These are phyloP conservation scores for Boletales sp. DNA, from an alignment of 768 basidiomycete species.

Conservation along the genomic window DNA sequence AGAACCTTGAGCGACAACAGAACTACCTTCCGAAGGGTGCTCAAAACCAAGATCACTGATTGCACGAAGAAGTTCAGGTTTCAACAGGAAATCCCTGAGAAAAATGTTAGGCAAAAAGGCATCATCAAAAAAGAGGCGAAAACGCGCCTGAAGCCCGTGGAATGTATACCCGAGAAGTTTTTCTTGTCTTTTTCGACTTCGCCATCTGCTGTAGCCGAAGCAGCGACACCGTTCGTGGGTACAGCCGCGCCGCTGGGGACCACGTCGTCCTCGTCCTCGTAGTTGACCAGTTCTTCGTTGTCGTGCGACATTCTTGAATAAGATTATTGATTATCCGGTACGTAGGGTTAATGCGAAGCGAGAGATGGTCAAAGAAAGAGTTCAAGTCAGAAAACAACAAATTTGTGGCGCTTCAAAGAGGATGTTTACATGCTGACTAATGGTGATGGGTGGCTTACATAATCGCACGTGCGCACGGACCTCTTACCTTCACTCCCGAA, in stretches of 20 bases:
- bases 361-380: constrained; percentile 16
- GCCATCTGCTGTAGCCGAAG: constrained; percentile 43
- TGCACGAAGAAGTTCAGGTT: constrained; percentile 93
- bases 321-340: constrained; percentile 25
- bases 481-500: constrained; percentile 1
- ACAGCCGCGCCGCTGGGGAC: constrained; percentile 55
- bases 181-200: constrained; percentile 83
- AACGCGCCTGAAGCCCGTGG: constrained; percentile 94
- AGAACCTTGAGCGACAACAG: neutral
- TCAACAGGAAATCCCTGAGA: constrained; percentile 90
- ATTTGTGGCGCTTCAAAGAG: constrained; percentile 19
- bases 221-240: constrained; percentile 47
- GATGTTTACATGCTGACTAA: constrained; percentile 25
- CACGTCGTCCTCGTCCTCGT: constrained; percentile 87
- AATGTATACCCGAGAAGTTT: constrained; percentile 99
- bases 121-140: constrained; percentile 4
- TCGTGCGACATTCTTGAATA: constrained; percentile 65
- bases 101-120: constrained; percentile 6
- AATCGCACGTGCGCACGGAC: constrained; percentile 30
- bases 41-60: constrained; percentile 99
- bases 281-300: constrained; percentile 91
- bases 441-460: constrained; percentile 3
- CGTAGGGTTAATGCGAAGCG: constrained; percentile 22
- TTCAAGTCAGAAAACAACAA: constrained; percentile 19
- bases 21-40: constrained; percentile 95